Base-by-base conservation (phyloP, 495 filamentous ascomycete species). In the Polyplosphaeria fusca region DNA sequence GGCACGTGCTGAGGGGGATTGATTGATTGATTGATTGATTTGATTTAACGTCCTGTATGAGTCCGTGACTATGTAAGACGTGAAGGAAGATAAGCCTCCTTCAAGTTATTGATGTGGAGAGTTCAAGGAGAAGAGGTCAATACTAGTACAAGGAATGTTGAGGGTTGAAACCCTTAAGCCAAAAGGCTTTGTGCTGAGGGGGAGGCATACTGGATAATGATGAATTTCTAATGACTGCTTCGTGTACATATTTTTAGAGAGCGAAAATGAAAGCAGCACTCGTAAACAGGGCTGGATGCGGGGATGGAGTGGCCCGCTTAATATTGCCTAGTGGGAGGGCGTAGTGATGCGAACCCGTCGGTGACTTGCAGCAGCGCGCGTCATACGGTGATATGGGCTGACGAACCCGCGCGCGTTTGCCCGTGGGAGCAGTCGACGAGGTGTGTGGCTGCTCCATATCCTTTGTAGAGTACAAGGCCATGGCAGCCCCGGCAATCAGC, bases 151-250 rank as follows among this genome's bases (percentile, higher is more conserved):
- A 35, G 7, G 14, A 35, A 35, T 14, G n/a, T n/a, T n/a, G n/a
- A n/a, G n/a, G n/a, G n/a, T n/a, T n/a, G n/a, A n/a, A n/a, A n/a
- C n/a, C n/a, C n/a, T n/a, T n/a, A n/a, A n/a, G n/a, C n/a, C n/a
- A n/a, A n/a, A n/a, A n/a, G n/a, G n/a, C n/a, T n/a, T n/a, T n/a
- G n/a, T n/a, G n/a, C n/a, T n/a, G n/a, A n/a, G n/a, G n/a, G n/a
- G n/a, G n/a, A n/a, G n/a, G n/a, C n/a, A n/a, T n/a, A 47, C 9
- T 43, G 22, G 20, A 49, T 49, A 57, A 57, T 57, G 53, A 57
- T 48, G 23, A 48, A 49, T 57, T 5, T 57, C 18, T 57, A 57
- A 57, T 57, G 9, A 14, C 22, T 16, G 37, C 30, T 35, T 35
- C 32, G 5, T 53, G 50, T 53, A 53, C 5, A 53, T 30, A 53